These are phyloP conservation scores for Penicillium fimorum DNA, from an alignment of 495 filamentous ascomycete species.

Conservation along the genomic window DNA sequence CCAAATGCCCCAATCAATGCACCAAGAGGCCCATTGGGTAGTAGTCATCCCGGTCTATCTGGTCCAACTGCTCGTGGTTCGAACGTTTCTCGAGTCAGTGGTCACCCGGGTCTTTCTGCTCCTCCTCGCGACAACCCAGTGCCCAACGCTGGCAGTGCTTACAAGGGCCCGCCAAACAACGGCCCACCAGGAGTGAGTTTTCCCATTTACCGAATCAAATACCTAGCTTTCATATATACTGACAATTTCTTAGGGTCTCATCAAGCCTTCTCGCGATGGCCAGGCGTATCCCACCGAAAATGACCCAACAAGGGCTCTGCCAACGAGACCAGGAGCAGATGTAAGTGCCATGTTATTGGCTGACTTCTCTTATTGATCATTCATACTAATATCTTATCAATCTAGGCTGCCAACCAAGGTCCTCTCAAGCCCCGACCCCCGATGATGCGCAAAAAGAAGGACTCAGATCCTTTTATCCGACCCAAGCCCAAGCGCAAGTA, in stretches of 20 bases:
- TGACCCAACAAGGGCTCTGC: slow-evolving; percentile 15
- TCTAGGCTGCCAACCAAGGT: slow-evolving; percentile 14
- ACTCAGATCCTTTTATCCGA: slow-evolving; percentile 52
- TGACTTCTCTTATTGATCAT: slow-evolving; percentile 13
- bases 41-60: slow-evolving; percentile 5
- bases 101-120: slow-evolving; percentile 5
- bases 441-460: slow-evolving; percentile 47
- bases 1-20: slow-evolving; percentile 22
- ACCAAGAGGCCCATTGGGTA: slow-evolving; percentile 15
- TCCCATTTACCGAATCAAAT: neutral
- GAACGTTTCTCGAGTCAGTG: neutral
- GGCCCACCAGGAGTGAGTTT: slow-evolving; percentile 32
- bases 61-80: slow-evolving; percentile 1
- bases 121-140: neutral
- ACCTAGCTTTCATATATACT: slow-evolving; percentile 6
- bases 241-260: slow-evolving; percentile 29
- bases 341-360: slow-evolving; percentile 22
- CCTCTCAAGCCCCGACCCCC: slow-evolving; percentile 29
- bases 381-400: slow-evolving; percentile 3
- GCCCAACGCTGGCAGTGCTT: slow-evolving; percentile 14
- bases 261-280: slow-evolving; percentile 41
- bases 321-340: slow-evolving; percentile 14
- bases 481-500: slow-evolving; percentile 43
- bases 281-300: slow-evolving; percentile 29
- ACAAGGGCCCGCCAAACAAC: slow-evolving; percentile 14